Evolutionary conservation across 768 basidiomycete genomes (phyloP).

Genomic region (Leccinum boreale): DNA sequence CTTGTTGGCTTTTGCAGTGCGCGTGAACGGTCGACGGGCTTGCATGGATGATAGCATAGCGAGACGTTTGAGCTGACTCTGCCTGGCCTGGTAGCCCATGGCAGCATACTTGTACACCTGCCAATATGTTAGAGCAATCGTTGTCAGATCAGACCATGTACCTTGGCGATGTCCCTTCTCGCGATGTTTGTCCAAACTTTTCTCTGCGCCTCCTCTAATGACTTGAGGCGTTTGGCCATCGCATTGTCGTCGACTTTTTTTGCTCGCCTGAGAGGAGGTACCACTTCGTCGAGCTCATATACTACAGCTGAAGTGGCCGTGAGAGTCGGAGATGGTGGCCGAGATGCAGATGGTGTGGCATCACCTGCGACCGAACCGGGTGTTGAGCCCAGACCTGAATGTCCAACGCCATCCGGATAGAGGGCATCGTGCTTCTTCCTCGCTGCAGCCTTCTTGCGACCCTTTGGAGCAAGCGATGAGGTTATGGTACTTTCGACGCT

Average conservation of each 20-base stretch:
- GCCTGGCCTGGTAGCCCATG: conserved; percentile 61
- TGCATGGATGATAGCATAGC: conserved; percentile 73
- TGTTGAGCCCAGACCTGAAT: conserved; percentile 49
- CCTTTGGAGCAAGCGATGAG: conserved; percentile 43
- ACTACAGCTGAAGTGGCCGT: conserved; percentile 56
- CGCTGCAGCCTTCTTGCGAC: conserved; percentile 53
- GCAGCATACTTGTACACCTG: conserved; percentile 82
- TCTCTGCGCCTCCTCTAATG: conserved; percentile 77
- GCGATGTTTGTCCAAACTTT: conserved; percentile 93
- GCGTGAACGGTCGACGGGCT: conserved; percentile 70
- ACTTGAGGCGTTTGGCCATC: conserved; percentile 71
- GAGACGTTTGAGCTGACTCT: conserved; percentile 71
- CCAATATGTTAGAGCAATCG: conserved; percentile 5
- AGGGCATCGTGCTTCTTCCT: conserved; percentile 55
- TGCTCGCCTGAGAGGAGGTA: conserved; percentile 71
- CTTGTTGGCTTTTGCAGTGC: conserved; percentile 74
- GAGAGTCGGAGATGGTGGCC: conserved; percentile 63
- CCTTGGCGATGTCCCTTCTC: conserved; percentile 79
- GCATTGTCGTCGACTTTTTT: conserved; percentile 72
- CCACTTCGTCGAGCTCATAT: conserved; percentile 66
- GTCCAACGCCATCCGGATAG: conserved; percentile 49
- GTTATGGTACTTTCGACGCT: conserved; percentile 52
- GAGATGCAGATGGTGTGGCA: conserved; percentile 63
- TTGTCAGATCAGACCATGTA: conserved; percentile 20
- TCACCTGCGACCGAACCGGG: conserved; percentile 57